phyloP scores from a whole-genome alignment of 2,329 filamentous ascomycete genomes.

The Phaeomoniella chlamydospora region DNA sequence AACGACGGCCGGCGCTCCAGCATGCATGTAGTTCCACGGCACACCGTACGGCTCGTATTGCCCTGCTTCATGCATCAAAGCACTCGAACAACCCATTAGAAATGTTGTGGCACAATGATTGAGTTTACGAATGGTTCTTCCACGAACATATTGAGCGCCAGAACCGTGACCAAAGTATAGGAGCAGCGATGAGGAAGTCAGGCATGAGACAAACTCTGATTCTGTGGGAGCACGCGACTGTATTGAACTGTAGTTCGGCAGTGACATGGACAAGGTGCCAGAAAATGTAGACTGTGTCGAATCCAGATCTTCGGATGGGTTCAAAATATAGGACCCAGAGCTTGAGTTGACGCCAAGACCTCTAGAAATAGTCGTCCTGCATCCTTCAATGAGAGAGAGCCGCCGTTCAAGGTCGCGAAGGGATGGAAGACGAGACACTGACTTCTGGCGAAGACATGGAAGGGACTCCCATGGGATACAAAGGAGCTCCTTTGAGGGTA shows the following conservation, averaged over 20 bases:
- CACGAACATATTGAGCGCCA: slow-evolving; percentile 84
- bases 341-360: slow-evolving; percentile 38
- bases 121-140: slow-evolving; percentile 65
- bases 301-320: slow-evolving; percentile 71
- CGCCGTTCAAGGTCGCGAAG: slow-evolving; percentile 67
- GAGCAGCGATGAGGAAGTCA: slow-evolving; percentile 56
- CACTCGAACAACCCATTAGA: slow-evolving; percentile 89
- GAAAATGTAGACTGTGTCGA: slow-evolving; percentile 67
- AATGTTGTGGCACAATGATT: slow-evolving; percentile 68
- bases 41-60: slow-evolving; percentile 86
- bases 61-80: slow-evolving; percentile 63
- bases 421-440: slow-evolving; percentile 79
- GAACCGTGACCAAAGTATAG: slow-evolving; percentile 96
- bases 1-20: slow-evolving; percentile 71
- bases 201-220: slow-evolving; percentile 54
- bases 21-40: slow-evolving; percentile 81
- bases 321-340: slow-evolving; percentile 59
- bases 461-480: slow-evolving; percentile 92
- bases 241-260: slow-evolving; percentile 24
- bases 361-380: slow-evolving; percentile 8
- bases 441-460: slow-evolving; percentile 63
- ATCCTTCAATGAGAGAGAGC: slow-evolving; percentile 35
- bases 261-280: slow-evolving; percentile 16
- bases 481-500: slow-evolving; percentile 84
- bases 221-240: slow-evolving; percentile 59